A percentile compares a stretch with the other conserved stretches of the same genome.
Evolutionary conservation across 129 eudicot species (phyloP).

Genomic region (Centaurea solstitialis): DNA sequence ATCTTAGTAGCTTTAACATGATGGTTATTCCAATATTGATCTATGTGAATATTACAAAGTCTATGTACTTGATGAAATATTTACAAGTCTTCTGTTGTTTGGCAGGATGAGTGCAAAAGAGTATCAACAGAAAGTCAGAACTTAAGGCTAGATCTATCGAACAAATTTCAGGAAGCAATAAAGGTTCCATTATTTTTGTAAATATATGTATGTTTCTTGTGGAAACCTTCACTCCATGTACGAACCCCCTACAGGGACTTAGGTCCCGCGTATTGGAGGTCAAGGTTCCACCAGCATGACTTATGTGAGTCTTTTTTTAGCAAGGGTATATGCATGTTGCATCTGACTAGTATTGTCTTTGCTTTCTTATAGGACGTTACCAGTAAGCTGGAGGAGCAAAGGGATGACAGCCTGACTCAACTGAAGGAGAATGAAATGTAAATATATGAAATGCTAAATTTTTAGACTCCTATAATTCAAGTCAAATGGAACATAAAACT

Average conservation of each 20-base stretch:
- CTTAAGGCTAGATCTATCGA: slow-evolving; percentile 82
- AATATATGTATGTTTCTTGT: background rate
- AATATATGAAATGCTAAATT: slow-evolving; percentile 15
- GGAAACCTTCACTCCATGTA: background rate
- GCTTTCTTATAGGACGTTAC: slow-evolving; percentile 70
- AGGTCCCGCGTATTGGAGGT: background rate
- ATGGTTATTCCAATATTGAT: background rate
- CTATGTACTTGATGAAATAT: slow-evolving; percentile 1
- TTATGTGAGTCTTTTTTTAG: background rate
- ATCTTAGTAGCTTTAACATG: slow-evolving; percentile 7
- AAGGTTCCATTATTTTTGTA: slow-evolving; percentile 46
- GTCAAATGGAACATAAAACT: slow-evolving; percentile 7
- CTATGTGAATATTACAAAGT: background rate
- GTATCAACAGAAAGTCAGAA: slow-evolving; percentile 89
- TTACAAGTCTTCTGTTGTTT: slow-evolving; percentile 19
- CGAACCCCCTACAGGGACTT: background rate
- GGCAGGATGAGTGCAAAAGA: slow-evolving; percentile 89
- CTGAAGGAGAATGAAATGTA: slow-evolving; percentile 92
- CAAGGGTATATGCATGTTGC: slow-evolving; percentile 11
- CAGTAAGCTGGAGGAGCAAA: slow-evolving; percentile 90
- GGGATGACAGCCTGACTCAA: slow-evolving; percentile 82
- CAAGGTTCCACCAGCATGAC: background rate
- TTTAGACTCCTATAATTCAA: background rate
- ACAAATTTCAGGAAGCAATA: slow-evolving; percentile 92
- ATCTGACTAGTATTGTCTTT: background rate